phyloP scores from a whole-genome alignment of 306 rosid species.

The Biancaea sappan region DNA sequence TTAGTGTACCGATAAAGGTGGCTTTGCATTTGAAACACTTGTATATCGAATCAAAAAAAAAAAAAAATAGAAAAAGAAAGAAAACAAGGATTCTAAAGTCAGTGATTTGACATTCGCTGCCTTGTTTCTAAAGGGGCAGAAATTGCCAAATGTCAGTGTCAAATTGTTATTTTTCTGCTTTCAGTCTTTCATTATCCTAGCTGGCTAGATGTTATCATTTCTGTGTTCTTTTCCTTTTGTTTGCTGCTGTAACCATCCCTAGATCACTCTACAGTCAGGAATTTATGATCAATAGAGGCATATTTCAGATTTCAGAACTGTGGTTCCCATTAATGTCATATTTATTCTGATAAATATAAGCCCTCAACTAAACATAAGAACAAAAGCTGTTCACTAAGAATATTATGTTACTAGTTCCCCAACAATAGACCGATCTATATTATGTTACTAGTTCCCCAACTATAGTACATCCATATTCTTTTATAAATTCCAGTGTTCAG shows the following conservation, averaged over 20 bases:
- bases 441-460: background rate
- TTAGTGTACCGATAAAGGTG: background rate
- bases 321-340: background rate
- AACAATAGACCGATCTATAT: background rate
- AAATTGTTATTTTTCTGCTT: too few relatives aligned
- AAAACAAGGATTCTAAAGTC: conserved; percentile 5
- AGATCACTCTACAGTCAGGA: too few relatives aligned
- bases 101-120: background rate
- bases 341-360: background rate
- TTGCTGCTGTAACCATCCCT: too few relatives aligned
- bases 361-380: background rate
- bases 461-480: background rate
- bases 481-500: background rate
- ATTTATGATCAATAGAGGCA: too few relatives aligned
- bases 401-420: background rate
- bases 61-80: too few relatives aligned
- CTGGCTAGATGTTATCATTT: too few relatives aligned
- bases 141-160: conserved; percentile 4
- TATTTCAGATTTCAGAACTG: too few relatives aligned
- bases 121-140: conserved; percentile 1
- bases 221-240: too few relatives aligned
- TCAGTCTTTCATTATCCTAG: too few relatives aligned
- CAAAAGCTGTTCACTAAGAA: background rate
- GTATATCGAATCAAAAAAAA: background rate
- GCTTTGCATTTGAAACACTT: background rate